These are phyloP conservation scores for Aphanocladium album DNA, from an alignment of 2,329 filamentous ascomycete genomes.

Conservation along the genomic window DNA sequence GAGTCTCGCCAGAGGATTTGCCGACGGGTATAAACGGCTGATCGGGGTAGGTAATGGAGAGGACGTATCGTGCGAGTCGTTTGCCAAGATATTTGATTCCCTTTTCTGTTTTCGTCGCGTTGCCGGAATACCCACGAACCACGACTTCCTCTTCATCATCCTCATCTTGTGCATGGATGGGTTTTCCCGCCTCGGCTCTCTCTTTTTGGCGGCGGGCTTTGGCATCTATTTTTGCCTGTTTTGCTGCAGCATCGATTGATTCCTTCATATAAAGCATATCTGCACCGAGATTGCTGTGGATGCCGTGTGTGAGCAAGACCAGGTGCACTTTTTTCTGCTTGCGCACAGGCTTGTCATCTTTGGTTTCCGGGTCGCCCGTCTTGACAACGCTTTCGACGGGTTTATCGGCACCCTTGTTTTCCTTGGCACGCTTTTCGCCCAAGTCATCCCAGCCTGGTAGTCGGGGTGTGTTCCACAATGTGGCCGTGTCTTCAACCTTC, in stretches of 20 bases:
- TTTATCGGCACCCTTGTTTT: slow-evolving; percentile 23
- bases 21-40: slow-evolving; percentile 74
- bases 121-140: slow-evolving; percentile 83
- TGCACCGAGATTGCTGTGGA: slow-evolving; percentile 91
- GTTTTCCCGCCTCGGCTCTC: slow-evolving; percentile 25
- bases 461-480: slow-evolving; percentile 86
- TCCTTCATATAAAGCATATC: slow-evolving; percentile 98
- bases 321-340: slow-evolving; percentile 80
- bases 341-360: slow-evolving; percentile 26
- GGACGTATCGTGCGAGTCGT: slow-evolving; percentile 82
- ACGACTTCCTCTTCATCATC: slow-evolving; percentile 80
- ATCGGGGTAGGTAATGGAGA: slow-evolving; percentile 88
- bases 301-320: slow-evolving; percentile 85
- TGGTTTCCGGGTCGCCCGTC: slow-evolving; percentile 27
- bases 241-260: slow-evolving; percentile 82
- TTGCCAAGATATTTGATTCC: slow-evolving; percentile 98
- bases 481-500: slow-evolving; percentile 80
- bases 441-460: slow-evolving; percentile 61
- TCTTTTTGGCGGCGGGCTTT: slow-evolving; percentile 54
- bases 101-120: slow-evolving; percentile 84
- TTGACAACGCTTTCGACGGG: slow-evolving; percentile 30
- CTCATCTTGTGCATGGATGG: slow-evolving; percentile 22
- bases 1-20: slow-evolving; percentile 44
- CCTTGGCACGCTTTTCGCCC: slow-evolving; percentile 25
- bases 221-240: slow-evolving; percentile 66